Evolutionary conservation across 2,329 filamentous ascomycete genomes (phyloP).

Genomic region (Ilyonectria sp.): DNA sequence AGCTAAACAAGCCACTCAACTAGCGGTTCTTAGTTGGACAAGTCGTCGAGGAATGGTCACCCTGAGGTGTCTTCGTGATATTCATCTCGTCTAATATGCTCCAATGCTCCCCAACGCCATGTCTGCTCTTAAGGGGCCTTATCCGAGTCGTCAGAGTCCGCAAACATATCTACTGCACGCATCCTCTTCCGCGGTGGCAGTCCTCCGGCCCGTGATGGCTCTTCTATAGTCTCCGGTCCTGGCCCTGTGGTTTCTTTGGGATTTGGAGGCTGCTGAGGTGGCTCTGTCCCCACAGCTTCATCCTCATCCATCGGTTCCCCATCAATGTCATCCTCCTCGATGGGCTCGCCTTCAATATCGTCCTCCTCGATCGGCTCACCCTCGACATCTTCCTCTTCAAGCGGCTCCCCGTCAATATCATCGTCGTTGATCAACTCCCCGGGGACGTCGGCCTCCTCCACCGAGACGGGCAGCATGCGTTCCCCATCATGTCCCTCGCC

Average conservation of each 20-base stretch:
- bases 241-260: slow-evolving; percentile 34
- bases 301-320: slow-evolving; percentile 62
- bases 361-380: slow-evolving; percentile 64
- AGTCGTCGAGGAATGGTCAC: not conserved
- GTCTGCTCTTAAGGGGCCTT: slow-evolving; percentile 32
- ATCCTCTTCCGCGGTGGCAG: slow-evolving; percentile 73
- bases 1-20: not conserved
- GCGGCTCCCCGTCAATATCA: slow-evolving; percentile 56
- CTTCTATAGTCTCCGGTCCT: slow-evolving; percentile 25
- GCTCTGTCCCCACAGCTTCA: slow-evolving; percentile 50
- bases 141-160: slow-evolving; percentile 74
- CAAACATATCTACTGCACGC: slow-evolving; percentile 90
- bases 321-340: slow-evolving; percentile 62
- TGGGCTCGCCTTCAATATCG: slow-evolving; percentile 60
- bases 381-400: slow-evolving; percentile 65
- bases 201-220: slow-evolving; percentile 37
- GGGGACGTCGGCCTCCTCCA: slow-evolving; percentile 64
- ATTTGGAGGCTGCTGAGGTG: slow-evolving; percentile 49
- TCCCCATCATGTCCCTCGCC: slow-evolving; percentile 27
- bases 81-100: slow-evolving; percentile 2
- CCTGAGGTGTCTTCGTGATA: not conserved
- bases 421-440: slow-evolving; percentile 62
- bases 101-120: not conserved
- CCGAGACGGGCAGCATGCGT: slow-evolving; percentile 42
- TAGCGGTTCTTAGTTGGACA: too few relatives aligned